Percentiles rank a stretch among this genome's conserved stretches.
phyloP scores from a whole-genome alignment of 805 yeast genomes.

The Kodamaea kakaduensis region DNA sequence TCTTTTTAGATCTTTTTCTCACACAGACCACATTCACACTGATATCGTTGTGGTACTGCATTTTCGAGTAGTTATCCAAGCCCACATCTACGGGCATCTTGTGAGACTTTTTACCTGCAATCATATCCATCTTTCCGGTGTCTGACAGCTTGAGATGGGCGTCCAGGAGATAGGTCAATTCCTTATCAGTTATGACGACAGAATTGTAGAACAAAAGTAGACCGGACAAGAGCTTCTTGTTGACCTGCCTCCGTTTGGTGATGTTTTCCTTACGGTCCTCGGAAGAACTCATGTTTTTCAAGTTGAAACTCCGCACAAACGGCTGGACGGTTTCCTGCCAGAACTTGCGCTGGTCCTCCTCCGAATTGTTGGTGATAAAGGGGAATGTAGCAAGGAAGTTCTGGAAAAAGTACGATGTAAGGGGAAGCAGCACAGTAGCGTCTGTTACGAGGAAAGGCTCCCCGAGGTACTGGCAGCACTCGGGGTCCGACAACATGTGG shows the following conservation, averaged over 20 bases:
- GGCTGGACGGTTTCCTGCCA: slow-evolving; percentile 81
- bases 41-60: slow-evolving; percentile 50
- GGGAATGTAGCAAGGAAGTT: slow-evolving; percentile 71
- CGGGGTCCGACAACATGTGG: slow-evolving; percentile 50
- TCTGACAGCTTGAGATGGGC: slow-evolving; percentile 36
- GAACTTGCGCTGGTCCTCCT: slow-evolving; percentile 49
- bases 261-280: slow-evolving; percentile 74
- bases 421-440: slow-evolving; percentile 46
- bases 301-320: slow-evolving; percentile 74
- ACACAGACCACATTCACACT: slow-evolving; percentile 71
- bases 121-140: slow-evolving; percentile 33
- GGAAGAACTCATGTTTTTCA: slow-evolving; percentile 65
- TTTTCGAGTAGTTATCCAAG: slow-evolving; percentile 19
- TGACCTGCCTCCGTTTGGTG: slow-evolving; percentile 55
- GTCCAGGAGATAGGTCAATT: slow-evolving; percentile 40
- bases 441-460: slow-evolving; percentile 66
- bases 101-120: slow-evolving; percentile 8
- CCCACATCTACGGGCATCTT: slow-evolving; percentile 3
- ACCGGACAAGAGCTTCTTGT: slow-evolving; percentile 57
- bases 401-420: slow-evolving; percentile 61
- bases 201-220: slow-evolving; percentile 70
- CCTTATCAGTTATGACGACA: slow-evolving; percentile 60
- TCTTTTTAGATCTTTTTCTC: no score
- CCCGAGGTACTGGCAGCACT: slow-evolving; percentile 68
- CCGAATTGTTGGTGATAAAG: slow-evolving; percentile 49